Evolutionary conservation across 129 eudicot species (phyloP), one percentile per base, ranked within the genome.

Genomic region (Deinandra increscens): DNA sequence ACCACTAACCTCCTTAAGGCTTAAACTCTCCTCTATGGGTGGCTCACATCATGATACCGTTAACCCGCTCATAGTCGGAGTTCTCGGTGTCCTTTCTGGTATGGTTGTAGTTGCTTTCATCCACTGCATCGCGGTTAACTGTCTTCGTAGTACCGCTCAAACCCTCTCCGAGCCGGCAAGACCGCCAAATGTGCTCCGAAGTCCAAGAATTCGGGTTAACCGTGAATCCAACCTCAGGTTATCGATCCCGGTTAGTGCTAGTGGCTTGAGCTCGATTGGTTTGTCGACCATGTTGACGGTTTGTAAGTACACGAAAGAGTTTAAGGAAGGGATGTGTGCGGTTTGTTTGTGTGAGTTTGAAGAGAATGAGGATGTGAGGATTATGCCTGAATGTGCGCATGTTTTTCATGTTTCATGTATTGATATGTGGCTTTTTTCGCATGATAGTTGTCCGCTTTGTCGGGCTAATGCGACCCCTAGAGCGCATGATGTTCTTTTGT

Each of bases 71-170:
- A 41, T 83, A 9, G 68, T 88, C 12, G 96, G 96, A 14, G 54
- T 85, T 38, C 82, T 85, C 10, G 96, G 96, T n/a, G 78, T 85
- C 50, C 44, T 81, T 33, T 81, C 81, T 1, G 91, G 96, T 26
- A 76, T 76, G 0, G 22, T 79, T 37, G 11, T 83, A 2, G 89
- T 88, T 4, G 87, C 84, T 0, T 70, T 79, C 23, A 36, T 86
- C 33, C 96, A 88, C 58, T 85, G 83, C 77, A 60, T 85, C 15
- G 44, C 62, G 4, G 80, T 83, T 11, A 72, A 34, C 12, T 85
- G 80, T 48, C 77, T 81, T n/a, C 66, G 68, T n/a, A 26, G 22
- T 23, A 42, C 8, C 19, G 38, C 38, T 56, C 56, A 50, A 48
- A 23, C 71, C 29, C 43, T 15, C 37, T 2, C 49, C 46, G 51